phyloP scores from a whole-genome alignment of 2,329 filamentous ascomycete genomes.

The Cadophora luteo-olivacea region DNA sequence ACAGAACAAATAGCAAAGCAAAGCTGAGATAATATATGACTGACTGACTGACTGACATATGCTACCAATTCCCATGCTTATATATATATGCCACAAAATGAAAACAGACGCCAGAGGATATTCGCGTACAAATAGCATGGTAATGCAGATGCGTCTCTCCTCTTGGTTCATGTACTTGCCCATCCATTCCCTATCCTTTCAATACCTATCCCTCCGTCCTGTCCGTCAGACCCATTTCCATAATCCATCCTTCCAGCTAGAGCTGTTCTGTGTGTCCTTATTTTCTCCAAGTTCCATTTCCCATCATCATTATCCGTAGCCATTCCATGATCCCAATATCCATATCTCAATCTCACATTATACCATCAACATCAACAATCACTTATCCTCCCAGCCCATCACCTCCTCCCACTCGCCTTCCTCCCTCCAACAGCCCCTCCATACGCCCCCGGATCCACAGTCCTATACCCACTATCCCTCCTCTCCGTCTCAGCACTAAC shows the following conservation, averaged over 20 bases:
- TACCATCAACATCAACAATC: background rate
- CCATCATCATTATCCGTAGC: slow-evolving; percentile 17
- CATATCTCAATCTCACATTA: slow-evolving; percentile 9
- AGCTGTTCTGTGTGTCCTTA: background rate
- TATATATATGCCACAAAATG: background rate
- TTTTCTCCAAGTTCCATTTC: background rate
- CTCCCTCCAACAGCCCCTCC: slow-evolving; percentile 41
- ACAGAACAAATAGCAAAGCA: background rate
- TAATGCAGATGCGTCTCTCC: background rate
- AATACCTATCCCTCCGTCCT: too few species aligned
- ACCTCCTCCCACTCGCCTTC: slow-evolving; percentile 32
- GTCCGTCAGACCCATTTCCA: background rate
- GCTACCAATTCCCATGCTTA: background rate
- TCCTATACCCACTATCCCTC: slow-evolving; percentile 42
- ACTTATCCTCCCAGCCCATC: background rate
- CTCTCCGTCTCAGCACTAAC: slow-evolving; percentile 32
- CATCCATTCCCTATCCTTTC: background rate
- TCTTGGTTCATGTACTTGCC: background rate
- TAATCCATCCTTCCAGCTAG: background rate
- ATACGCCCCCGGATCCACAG: slow-evolving; percentile 43
- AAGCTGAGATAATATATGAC: background rate
- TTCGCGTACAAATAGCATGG: slow-evolving; percentile 13
- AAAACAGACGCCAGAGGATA: slow-evolving; percentile 9
- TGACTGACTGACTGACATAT: background rate
- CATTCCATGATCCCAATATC: background rate